Conservation (phyloP, 129 eudicot species). For the Rutidosis leptorrhynchoides region DNA sequence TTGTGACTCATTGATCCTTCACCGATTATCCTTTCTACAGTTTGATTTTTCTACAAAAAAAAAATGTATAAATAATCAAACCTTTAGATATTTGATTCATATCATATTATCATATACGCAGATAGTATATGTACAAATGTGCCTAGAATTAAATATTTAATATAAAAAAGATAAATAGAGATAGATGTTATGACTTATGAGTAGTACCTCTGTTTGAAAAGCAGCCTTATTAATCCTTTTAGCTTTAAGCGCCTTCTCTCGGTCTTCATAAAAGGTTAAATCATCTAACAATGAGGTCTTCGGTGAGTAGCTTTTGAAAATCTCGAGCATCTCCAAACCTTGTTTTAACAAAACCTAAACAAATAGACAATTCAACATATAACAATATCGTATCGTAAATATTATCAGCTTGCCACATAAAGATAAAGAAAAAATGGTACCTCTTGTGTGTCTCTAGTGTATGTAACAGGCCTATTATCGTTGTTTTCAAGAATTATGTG, state of each 20-base stretch:
- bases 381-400: neutral
- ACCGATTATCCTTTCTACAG: constrained; percentile 28
- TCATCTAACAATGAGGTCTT: constrained; percentile 73
- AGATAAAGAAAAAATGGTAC: constrained; percentile 23
- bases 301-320: constrained; percentile 60
- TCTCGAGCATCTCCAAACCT: constrained; percentile 81
- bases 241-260: constrained; percentile 48
- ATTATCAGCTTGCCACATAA: neutral
- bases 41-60: constrained; percentile 37
- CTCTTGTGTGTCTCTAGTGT: constrained; percentile 93
- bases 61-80: too few relatives aligned
- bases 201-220: constrained; percentile 33
- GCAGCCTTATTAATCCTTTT: constrained; percentile 53
- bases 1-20: constrained; percentile 30
- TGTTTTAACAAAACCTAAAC: constrained; percentile 67
- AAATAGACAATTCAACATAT: neutral
- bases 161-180: neutral
- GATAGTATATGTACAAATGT: too few relatives aligned
- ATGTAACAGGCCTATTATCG: constrained; percentile 77
- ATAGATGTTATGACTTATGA: too few relatives aligned
- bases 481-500: constrained; percentile 87
- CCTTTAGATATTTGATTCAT: too few relatives aligned
- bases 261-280: constrained; percentile 63
- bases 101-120: too few relatives aligned
- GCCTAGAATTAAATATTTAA: too few relatives aligned